Percentiles rank a stretch among this genome's conserved stretches.
phyloP scores from a whole-genome alignment of 495 filamentous ascomycete species.

The Pyronema omphalodes region DNA sequence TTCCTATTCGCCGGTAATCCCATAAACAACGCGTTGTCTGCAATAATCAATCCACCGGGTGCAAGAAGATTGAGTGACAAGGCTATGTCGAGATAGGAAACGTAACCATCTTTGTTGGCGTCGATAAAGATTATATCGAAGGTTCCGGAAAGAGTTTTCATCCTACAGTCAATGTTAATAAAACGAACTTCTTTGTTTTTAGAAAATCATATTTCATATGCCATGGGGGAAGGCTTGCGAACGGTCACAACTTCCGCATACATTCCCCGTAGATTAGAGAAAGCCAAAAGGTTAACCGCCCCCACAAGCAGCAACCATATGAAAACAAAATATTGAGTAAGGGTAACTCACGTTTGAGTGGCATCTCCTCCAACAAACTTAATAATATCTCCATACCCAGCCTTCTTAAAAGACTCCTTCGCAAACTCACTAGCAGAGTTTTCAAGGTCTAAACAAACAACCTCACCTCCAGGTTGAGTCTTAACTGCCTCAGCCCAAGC shows the following conservation, averaged over 20 bases:
- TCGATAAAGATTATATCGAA: constrained; percentile 26
- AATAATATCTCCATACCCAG: not conserved
- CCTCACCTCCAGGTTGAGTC: constrained; percentile 11
- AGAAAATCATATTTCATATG: too few species aligned
- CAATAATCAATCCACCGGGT: constrained; percentile 19
- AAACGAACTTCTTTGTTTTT: too few species aligned
- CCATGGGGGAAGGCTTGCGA: constrained; percentile 2
- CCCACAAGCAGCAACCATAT: too few species aligned
- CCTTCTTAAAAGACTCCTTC: not conserved
- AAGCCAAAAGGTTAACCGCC: too few species aligned
- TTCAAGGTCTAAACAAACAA: constrained; percentile 20
- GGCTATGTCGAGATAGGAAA: constrained; percentile 11
- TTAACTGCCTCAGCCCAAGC: constrained; percentile 25
- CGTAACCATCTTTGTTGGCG: constrained; percentile 23
- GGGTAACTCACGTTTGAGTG: not conserved
- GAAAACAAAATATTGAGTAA: too few species aligned
- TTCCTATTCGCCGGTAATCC: constrained; percentile 7
- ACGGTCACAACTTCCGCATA: not conserved
- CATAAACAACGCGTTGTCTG: constrained; percentile 21
- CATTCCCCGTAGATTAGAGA: too few species aligned
- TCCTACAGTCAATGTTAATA: not conserved
- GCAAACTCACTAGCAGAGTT: constrained; percentile 11
- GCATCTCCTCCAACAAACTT: not conserved
- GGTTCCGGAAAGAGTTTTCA: constrained; percentile 13
- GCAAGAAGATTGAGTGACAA: constrained; percentile 20